Base-by-base conservation (phyloP, 2,329 filamentous ascomycete genomes). In the Bertia moriformis region DNA sequence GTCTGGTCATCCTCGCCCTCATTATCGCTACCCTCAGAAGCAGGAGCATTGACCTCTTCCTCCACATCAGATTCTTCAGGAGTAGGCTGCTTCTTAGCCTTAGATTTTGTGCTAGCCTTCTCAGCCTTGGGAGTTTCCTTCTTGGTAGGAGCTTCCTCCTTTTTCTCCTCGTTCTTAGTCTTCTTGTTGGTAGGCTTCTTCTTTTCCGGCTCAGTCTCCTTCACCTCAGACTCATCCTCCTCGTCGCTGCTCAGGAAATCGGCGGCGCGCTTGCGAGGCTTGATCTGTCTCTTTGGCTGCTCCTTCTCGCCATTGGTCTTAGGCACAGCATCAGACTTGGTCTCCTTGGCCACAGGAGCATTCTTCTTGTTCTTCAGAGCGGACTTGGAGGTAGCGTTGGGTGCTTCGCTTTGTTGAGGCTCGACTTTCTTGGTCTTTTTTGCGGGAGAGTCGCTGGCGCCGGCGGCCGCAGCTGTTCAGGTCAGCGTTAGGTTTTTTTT, bases 1-100 rank as follows among this genome's bases (percentile, higher is more conserved):
- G 68, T 71, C 45, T 70, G 66, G 44, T 72, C 68, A 18, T 58
- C 56, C 4, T 55, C 56, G 18, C 53, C 52, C 4, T 50, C 54
- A 7, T 13, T 15, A 10, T 13, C 12, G 17, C 10, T 12, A 17
- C 17, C 32, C 15, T 35, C 32, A 35, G 32, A 35, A 10, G n/a
- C 24, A 29, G 24, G 24, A 29, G n/a, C 24, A 10, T 29, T 10
- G 10, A 10, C 24, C 10, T 48, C 47, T 15, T 52, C 49, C 19
- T 49, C 40, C 17, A 50, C 43, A 15, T 43, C 44, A 47, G 43
- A 17, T n/a, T 43, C 41, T 27, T 44, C 44, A 18, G 19, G 13
- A 14, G 19, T 18, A 4, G 33, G 33, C 33, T 37, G 7, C 29
- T 17, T 40, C 38, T 14, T 27, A 10, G 18, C 20, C 37, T 18